Base-by-base conservation (phyloP, 352 stramenopile species). In the Pythium rhizo-oryzae region DNA sequence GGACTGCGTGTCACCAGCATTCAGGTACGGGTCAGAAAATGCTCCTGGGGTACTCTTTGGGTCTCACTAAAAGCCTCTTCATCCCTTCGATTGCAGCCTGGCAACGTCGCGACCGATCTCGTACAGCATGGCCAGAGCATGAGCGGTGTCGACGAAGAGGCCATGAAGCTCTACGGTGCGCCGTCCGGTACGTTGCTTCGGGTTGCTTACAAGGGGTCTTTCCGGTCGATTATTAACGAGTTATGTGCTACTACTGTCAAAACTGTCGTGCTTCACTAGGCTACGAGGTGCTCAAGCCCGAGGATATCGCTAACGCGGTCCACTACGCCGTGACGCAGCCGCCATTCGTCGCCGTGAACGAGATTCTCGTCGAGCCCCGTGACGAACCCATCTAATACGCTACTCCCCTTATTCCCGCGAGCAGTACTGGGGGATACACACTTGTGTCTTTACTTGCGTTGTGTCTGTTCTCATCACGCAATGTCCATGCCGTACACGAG, bases 101-200 rank as follows among this genome's bases (percentile, higher is more conserved):
- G 92, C 25, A 96, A 98, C 67, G 91, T 97, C 23, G 85, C 81
- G 18, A 98, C 92, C n/a, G 88, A 97, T 50, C 79, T 98, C 19
- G 82, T 97, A 47, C 83, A 89, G 70, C 84, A 94, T 60, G 94
- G 89, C 30, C 96, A 88, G 55, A 74, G 72, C 52, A 75, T 73
- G 37, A 89, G 76, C 28, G 76, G 81, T 16, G 79, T 88, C 23
- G 91, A 98, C 67, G 72, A 82, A 47, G 84, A 96, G 61, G 92
- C 90, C 9, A 92, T 91, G 81, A 86, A 88, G 57, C 57, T 84
- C 30, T 91, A 89, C 28, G 83, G 83, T 23, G 72, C 73, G 1
- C 54, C 71, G 21, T 91, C 82, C 4, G 81, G 82, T 90, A 62
- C 59, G 56, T n/a, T 16, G 8, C 12, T n/a, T n/a, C n/a, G n/a